Evolutionary conservation across 306 rosid genomes (phyloP), one percentile per base, ranked within the genome.

Genomic region (Quercus parvula): DNA sequence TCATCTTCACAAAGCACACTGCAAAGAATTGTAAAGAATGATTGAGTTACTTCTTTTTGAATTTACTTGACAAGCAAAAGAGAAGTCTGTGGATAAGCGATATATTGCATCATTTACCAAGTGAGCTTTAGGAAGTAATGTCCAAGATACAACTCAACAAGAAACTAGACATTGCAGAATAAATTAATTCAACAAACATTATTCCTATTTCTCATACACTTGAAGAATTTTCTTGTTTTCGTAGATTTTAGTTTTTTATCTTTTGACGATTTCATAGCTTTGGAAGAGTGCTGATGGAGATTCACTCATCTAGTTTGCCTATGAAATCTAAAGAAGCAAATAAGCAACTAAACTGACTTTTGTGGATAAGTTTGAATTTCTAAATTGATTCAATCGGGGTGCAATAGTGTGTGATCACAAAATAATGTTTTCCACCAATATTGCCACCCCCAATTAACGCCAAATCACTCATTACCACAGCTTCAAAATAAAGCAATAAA

Each of bases 1-100:
- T 91, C 92, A 78, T 95, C 92, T 79, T 95, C 96, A 64, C 99
- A 95, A 69, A 95, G 94, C 81, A 95, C 64, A 61, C 99, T 95
- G 90, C 79, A 85, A 72, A 71, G 57, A 80, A 66, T 59, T 15
- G 75, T 13, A 24, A 76, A 61, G 72, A 38, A 46, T 44, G 54
- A 76, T 73, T 15, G 51, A 67, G 1, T 44, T 24, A 33, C 66
- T 66, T 18, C 58, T 74, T 64, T 67, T 49, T 46, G n/a, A 77
- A 63, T 35, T 58, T 33, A 41, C 77, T 75, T 77, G 24, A 82
- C 10, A 82, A 73, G 14, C 74, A 75, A 57, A 52, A 71, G 30
- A 75, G 49, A 80, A 67, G 20, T 31, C 51, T 30, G 51, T 17
- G 24, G 49, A 18, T 62, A 22, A 25, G 69, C 38, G n/a, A 62